phyloP scores from a whole-genome alignment of 148 eudicot genomes.

The Euryodendron excelsum region DNA sequence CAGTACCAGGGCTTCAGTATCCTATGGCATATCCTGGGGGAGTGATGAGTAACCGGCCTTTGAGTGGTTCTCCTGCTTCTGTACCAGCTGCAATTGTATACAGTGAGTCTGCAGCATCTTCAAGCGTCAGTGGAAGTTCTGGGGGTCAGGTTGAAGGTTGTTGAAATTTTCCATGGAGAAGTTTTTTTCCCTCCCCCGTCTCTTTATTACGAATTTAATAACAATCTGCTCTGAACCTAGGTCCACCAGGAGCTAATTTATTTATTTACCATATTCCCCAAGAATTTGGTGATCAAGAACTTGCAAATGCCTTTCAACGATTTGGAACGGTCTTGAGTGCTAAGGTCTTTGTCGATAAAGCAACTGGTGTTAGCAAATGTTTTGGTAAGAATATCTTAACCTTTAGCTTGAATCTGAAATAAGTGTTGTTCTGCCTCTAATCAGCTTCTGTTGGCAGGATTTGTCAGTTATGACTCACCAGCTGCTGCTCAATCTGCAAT shows the following conservation, averaged over 20 bases:
- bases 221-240: conserved; percentile 30
- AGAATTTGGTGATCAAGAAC: conserved; percentile 89
- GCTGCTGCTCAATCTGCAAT: conserved; percentile 87
- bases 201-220: neutral
- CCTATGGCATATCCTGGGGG: conserved; percentile 72
- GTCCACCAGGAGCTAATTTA: conserved; percentile 95
- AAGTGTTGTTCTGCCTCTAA: conserved; percentile 25
- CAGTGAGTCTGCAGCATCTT: conserved; percentile 66
- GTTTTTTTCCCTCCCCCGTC: neutral
- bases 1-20: conserved; percentile 59
- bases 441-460: conserved; percentile 56
- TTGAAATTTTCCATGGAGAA: neutral
- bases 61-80: conserved; percentile 56
- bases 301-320: conserved; percentile 68
- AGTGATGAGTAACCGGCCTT: conserved; percentile 58
- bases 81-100: conserved; percentile 44
- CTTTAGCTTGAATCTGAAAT: neutral
- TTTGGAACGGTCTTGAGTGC: conserved; percentile 93
- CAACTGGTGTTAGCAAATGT: conserved; percentile 91
- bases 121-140: conserved; percentile 58
- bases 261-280: conserved; percentile 98
- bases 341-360: conserved; percentile 90
- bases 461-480: conserved; percentile 91
- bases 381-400: conserved; percentile 53
- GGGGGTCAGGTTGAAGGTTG: conserved; percentile 85